Conservation (phyloP, 257 asterid genomes). For the Nyctanthes arbortristis region DNA sequence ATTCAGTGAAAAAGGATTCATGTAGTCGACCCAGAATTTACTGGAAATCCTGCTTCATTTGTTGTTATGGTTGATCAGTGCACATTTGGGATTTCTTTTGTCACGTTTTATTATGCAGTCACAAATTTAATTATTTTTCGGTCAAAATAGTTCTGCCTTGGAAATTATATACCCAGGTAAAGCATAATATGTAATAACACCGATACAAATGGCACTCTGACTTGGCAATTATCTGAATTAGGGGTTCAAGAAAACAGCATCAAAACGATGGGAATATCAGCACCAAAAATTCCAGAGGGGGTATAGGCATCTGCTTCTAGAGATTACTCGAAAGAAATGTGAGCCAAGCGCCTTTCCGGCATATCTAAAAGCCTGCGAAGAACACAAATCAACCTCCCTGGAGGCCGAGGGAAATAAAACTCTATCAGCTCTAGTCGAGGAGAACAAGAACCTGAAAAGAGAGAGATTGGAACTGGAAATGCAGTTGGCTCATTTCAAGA, state of each 20-base stretch:
- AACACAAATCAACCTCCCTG: not conserved
- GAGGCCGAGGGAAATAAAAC: not conserved
- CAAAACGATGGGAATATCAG: slow-evolving; percentile 62
- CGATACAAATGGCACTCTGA: too few species aligned
- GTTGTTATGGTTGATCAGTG: too few species aligned
- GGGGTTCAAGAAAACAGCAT: slow-evolving; percentile 65
- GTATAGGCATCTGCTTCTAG: slow-evolving; percentile 38
- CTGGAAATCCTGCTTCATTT: too few species aligned
- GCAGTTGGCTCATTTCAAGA: slow-evolving; percentile 56
- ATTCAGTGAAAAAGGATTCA: too few species aligned
- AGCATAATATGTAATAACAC: too few species aligned
- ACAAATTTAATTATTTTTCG: too few species aligned
- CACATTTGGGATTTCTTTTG: too few species aligned
- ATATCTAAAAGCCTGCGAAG: slow-evolving; percentile 41
- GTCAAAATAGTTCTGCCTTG: too few species aligned
- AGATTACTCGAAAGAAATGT: slow-evolving; percentile 54
- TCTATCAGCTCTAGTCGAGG: slow-evolving; percentile 41
- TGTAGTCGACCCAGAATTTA: not conserved
- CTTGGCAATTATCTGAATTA: too few species aligned
- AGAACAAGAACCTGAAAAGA: slow-evolving; percentile 46
- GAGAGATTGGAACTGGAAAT: slow-evolving; percentile 49
- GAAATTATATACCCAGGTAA: too few species aligned
- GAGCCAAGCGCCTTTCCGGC: slow-evolving; percentile 55
- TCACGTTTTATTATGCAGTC: too few species aligned
- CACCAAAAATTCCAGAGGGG: slow-evolving; percentile 62